phyloP scores from a whole-genome alignment of 148 eudicot species.

The Rhododendron vialii region DNA sequence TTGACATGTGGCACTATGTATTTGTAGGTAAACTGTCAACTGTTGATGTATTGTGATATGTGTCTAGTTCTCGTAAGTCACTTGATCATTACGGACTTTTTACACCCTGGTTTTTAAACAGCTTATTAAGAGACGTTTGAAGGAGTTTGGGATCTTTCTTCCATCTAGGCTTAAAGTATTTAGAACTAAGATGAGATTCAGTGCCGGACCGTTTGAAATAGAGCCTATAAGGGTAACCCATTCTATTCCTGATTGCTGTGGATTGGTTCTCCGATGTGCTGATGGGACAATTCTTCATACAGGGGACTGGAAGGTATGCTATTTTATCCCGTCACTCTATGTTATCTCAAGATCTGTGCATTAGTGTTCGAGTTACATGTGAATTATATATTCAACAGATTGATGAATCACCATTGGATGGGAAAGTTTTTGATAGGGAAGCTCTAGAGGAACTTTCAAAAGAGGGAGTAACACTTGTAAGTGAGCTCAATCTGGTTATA shows the following conservation, averaged over 20 bases:
- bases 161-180: constrained; percentile 89
- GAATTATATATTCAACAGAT: constrained; percentile 47
- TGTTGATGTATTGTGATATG: neutral
- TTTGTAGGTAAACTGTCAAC: neutral
- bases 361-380: constrained; percentile 3
- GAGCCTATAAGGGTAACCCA: constrained; percentile 96
- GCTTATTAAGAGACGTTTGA: constrained; percentile 91
- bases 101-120: constrained; percentile 29
- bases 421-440: constrained; percentile 79
- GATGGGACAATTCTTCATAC: constrained; percentile 98
- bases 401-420: constrained; percentile 92
- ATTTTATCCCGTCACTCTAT: constrained; percentile 5
- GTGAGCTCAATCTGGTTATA: constrained; percentile 10
- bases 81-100: neutral
- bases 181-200: constrained; percentile 61
- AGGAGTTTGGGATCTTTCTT: constrained; percentile 89
- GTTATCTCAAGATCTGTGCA: neutral
- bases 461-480: constrained; percentile 95
- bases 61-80: neutral
- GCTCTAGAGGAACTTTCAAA: constrained; percentile 89
- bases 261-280: constrained; percentile 91
- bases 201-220: constrained; percentile 93
- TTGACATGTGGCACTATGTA: neutral
- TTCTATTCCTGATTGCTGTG: constrained; percentile 98
- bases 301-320: constrained; percentile 97